Evolutionary conservation across 2,329 filamentous ascomycete genomes (phyloP), one percentile per base, ranked within the genome.

Genomic region (Pseudocercospora eumusae): DNA sequence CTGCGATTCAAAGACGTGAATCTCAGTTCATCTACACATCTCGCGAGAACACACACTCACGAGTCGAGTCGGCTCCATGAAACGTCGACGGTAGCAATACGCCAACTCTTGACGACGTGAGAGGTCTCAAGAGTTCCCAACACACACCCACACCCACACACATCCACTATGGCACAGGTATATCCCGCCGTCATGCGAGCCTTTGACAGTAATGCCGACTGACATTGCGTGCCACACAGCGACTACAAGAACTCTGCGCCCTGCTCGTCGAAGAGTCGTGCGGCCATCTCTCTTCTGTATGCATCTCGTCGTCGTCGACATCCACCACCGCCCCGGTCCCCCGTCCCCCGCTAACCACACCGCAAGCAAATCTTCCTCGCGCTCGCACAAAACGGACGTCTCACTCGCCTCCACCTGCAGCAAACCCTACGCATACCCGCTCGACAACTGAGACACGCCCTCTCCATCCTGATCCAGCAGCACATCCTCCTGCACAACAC

Each of bases 211-310:
- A n/a, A n/a, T n/a, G n/a, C n/a, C n/a, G 49, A 63, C 64, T 64
- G 63, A 68, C 62, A 57, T 40, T n/a, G 36, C 44, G 57, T 58
- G 54, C 36, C 44, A 65, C 65, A 84, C 90, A 93, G 91, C 82
- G 87, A 78, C 79, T 90, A 69, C 87, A 89, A 73, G 91, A 97
- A 85, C 90, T 98, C 74, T 96, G 92, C 82, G 86, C 88, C 80
- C 87, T 96, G 75, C 84, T 97, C 66, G 88, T 98, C 66, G 88
- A 92, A 74, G 92, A 97, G 75, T 84, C 91, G 63, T 93, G 95
- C 77, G 95, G 95, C 74, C 91, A 96, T 79, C 86, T 98, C 62
- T 92, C 92, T 65, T 91, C 92, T 75, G 93, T 97, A 89, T 73
- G 89, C 81, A 50, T 27, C 42, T 21, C 36, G 21, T 40, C 45